Base-by-base conservation (phyloP, 2,329 filamentous ascomycete genomes). In the Didymella glomerata region DNA sequence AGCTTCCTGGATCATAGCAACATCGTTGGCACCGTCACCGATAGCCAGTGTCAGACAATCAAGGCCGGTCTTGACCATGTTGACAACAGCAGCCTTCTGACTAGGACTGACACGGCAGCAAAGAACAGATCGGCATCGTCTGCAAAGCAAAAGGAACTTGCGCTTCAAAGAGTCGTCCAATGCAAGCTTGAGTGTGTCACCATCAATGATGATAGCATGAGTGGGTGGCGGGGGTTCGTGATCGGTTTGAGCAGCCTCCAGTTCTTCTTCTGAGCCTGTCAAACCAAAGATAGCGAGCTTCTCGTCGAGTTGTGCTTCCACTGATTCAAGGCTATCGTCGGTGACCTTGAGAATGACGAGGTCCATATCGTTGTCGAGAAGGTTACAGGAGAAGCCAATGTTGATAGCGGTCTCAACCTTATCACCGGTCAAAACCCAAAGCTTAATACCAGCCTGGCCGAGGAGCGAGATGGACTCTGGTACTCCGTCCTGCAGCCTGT, bases 331-430 rank as follows among this genome's bases (percentile, higher is more conserved):
- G 57, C 83, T 85, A 79, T 93, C 89, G 64, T 96, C 92, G 1
- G 91, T 86, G 28, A 95, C 85, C 74, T 96, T 96, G 68, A 99
- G 84, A 48, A 96, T 87, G 64, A 99, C 91, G 62, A 99, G 82
- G 68, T 99, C 95, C 95, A 99, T 97, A 67, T 97, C 92, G 77
- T 97, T 99, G 79, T 94, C 93, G 54, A 99, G 86, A 30, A 99
- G 84, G 69, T 99, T 99, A 82, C 96, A 99, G 11, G 96, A 99
- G 79, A 98, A 99, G 2, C 95, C 95, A 74, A 99, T 99, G 80
- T 99, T 99, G 87, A 99, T 99, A 57, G 96, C 95, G 24, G 95
- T 99, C 80, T 99, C 95, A 30, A 98, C 94, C 79, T 98, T 99
- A 83, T 99, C 95, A 64, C 96, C 95, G 16, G 95, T 99, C 65